These are phyloP conservation scores for Pichia sporocuriosa DNA, from an alignment of 805 yeast species.

Conservation along the genomic window DNA sequence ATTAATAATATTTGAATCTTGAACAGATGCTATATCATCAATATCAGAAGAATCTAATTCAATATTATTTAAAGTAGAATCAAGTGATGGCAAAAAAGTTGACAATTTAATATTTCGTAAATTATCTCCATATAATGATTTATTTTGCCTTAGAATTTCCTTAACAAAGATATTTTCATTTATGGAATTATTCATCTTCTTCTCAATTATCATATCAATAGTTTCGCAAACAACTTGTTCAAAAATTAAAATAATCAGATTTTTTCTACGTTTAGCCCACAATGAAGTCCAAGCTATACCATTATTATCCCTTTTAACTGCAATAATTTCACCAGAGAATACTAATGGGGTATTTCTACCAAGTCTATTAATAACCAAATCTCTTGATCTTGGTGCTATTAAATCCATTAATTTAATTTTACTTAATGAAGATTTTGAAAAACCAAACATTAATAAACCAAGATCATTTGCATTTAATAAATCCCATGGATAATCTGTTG, in stretches of 20 bases:
- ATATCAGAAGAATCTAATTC: conserved; percentile 1
- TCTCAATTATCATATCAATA: conserved; percentile 48
- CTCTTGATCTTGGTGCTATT: conserved; percentile 68
- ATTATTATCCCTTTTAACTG: conserved; percentile 62
- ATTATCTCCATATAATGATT: conserved; percentile 18
- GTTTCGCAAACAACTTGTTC: conserved; percentile 76
- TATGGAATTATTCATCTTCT: conserved; percentile 32
- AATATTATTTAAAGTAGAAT: conserved; percentile 11
- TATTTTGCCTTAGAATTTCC: conserved; percentile 8
- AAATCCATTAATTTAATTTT: conserved; percentile 66
- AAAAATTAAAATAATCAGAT: conserved; percentile 71
- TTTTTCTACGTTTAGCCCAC: conserved; percentile 79
- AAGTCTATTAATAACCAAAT: conserved; percentile 57
- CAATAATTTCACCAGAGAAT: conserved; percentile 80
- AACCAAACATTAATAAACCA: conserved; percentile 83
- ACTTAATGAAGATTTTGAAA: conserved; percentile 55
- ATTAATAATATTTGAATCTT: conserved; percentile 42
- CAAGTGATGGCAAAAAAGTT: conserved; percentile 21
- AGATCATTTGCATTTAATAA: conserved; percentile 83
- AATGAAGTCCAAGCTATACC: conserved; percentile 76
- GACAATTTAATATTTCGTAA: conserved; percentile 12
- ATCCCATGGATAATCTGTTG: conserved; percentile 66
- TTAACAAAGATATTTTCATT: conserved; percentile 11
- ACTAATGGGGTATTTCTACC: conserved; percentile 41
- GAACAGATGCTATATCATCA: conserved; percentile 11